Conservation (phyloP, 2,329 filamentous ascomycete genomes). For the Arachnomyces sp. region DNA sequence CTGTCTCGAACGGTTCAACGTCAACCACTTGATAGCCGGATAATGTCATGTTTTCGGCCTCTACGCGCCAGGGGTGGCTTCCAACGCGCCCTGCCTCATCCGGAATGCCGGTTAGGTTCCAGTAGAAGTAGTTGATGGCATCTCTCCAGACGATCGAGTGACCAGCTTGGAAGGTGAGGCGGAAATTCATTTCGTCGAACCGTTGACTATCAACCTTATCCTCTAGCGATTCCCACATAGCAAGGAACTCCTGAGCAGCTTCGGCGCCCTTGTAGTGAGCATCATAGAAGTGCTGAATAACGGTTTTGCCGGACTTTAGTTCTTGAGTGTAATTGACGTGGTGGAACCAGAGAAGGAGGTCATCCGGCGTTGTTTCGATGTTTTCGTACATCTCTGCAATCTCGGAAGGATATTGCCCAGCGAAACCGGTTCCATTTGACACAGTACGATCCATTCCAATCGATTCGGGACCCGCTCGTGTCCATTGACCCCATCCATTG, state of each 20-base stretch:
- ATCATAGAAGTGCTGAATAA: conserved; percentile 60
- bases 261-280: conserved; percentile 53
- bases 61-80: conserved; percentile 57
- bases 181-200: conserved; percentile 50
- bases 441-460: conserved; percentile 68
- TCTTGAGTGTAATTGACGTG: conserved; percentile 59
- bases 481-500: conserved; percentile 66
- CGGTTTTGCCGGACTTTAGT: conserved; percentile 56
- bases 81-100: conserved; percentile 51
- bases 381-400: conserved; percentile 52
- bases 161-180: conserved; percentile 57
- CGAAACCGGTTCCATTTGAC: conserved; percentile 56
- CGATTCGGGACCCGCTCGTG: conserved; percentile 49
- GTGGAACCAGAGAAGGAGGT: conserved; percentile 65
- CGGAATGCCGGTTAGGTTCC: conserved; percentile 51
- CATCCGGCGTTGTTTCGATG: conserved; percentile 55
- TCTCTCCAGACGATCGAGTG: conserved; percentile 65
- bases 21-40: conserved; percentile 47
- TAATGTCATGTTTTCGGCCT: conserved; percentile 58
- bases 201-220: conserved; percentile 53
- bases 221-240: conserved; percentile 46
- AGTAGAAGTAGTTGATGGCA: conserved; percentile 56
- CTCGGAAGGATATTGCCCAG: conserved; percentile 58
- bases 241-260: conserved; percentile 50
- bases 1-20: conserved; percentile 53